Percentiles rank a stretch among this genome's conserved stretches.
Evolutionary conservation across 2,329 filamentous ascomycete species (phyloP).

Genomic region (Purpureocillium lavendulum): DNA sequence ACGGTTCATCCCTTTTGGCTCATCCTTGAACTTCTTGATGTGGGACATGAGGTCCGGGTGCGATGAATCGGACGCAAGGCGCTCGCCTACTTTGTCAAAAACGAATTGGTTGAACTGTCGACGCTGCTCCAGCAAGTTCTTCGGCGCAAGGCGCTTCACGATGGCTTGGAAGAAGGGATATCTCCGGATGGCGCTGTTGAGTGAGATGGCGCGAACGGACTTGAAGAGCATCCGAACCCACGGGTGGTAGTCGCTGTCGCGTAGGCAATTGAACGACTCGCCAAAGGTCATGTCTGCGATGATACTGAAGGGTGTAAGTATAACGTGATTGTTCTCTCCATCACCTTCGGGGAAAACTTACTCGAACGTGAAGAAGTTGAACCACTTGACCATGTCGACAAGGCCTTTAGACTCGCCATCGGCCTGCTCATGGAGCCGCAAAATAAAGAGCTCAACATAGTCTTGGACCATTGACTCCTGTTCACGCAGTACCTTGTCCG

Average conservation of each 20-base stretch:
- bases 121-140: neutral
- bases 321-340: too few relatives aligned
- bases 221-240: conserved; percentile 12
- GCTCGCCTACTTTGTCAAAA: neutral
- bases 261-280: conserved; percentile 15
- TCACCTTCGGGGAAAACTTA: too few relatives aligned
- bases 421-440: conserved; percentile 22
- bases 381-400: conserved; percentile 15
- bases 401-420: conserved; percentile 2
- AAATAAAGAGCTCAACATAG: conserved; percentile 30
- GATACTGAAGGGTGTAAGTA: conserved; percentile 3
- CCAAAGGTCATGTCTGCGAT: conserved; percentile 19
- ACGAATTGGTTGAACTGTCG: neutral
- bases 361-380: conserved; percentile 18
- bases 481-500: conserved; percentile 12
- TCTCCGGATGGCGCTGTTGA: conserved; percentile 1
- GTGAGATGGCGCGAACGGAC: conserved; percentile 4
- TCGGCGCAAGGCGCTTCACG: neutral
- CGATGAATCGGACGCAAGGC: neutral
- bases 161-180: neutral
- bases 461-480: conserved; percentile 20
- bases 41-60: conserved; percentile 1
- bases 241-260: conserved; percentile 13
- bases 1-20: conserved; percentile 2
- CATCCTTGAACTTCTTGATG: neutral